Evolutionary conservation across 805 yeast genomes (phyloP).

Genomic region (Zygotorulaspora sp.): DNA sequence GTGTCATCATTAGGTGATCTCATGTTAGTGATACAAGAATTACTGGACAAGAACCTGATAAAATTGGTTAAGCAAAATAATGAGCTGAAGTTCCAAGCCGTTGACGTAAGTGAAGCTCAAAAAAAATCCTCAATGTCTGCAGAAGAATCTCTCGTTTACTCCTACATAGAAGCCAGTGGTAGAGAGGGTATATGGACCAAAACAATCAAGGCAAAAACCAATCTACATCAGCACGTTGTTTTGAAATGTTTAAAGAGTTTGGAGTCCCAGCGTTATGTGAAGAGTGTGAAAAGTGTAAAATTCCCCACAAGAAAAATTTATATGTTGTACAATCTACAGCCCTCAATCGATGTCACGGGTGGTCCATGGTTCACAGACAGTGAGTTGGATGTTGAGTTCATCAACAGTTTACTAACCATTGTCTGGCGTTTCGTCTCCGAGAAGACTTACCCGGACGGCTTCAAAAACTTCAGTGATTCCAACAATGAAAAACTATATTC

Average conservation of each 20-base stretch:
- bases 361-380: slow-evolving; percentile 99
- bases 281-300: slow-evolving; percentile 84
- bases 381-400: slow-evolving; percentile 90
- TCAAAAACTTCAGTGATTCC: slow-evolving; percentile 35
- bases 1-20: slow-evolving; percentile 42
- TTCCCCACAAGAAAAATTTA: slow-evolving; percentile 93
- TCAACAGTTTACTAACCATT: slow-evolving; percentile 74
- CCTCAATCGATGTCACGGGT: slow-evolving; percentile 93
- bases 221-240: slow-evolving; percentile 88
- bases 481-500: slow-evolving; percentile 39
- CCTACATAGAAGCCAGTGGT: slow-evolving; percentile 86
- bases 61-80: slow-evolving; percentile 66
- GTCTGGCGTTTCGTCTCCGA: slow-evolving; percentile 84
- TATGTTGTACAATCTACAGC: slow-evolving; percentile 90
- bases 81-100: slow-evolving; percentile 70
- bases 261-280: slow-evolving; percentile 78
- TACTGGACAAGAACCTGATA: slow-evolving; percentile 54
- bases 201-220: slow-evolving; percentile 81
- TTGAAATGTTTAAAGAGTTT: slow-evolving; percentile 72
- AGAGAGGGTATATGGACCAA: slow-evolving; percentile 97
- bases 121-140: slow-evolving; percentile 72
- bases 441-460: slow-evolving; percentile 70
- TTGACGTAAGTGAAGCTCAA: slow-evolving; percentile 65
- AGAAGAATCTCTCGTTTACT: slow-evolving; percentile 88
- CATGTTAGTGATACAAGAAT: slow-evolving; percentile 47